Base-by-base conservation (phyloP, 176 grass and related monocot genomes). In the Hyparrhenia diplandra region DNA sequence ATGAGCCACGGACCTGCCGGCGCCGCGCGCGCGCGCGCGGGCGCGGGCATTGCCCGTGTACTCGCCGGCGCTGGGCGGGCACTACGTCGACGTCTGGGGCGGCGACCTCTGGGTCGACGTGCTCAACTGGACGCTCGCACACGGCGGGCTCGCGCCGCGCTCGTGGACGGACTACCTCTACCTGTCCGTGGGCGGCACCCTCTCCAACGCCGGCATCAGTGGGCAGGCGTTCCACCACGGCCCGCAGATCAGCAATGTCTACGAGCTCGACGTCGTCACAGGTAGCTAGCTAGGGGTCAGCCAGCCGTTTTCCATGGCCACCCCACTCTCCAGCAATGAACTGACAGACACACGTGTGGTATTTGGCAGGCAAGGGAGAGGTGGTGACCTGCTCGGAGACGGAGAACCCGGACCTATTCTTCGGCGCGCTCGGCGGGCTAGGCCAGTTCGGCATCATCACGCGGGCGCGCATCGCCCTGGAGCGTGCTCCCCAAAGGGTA, bases 141-240 rank as follows among this genome's bases (percentile, higher is more conserved):
- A 98, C 80, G 88, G 92, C 65, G 90, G 95, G 0, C 90, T 95
- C 3, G 90, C 95, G 27, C 92, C 95, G 31, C 86, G 91, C 28
- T 98, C 92, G 8, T 98, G 95, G 95, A 98, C 96, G 18, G 90
- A 93, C 83, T 94, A 98, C 84, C 86, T 98, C 11, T 94, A 94
- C 83, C 86, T 98, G 5, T 91, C 95, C 30, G 95, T 94, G 13
- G 95, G 95, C n/a, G 95, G 95, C 12, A 98, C 95, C 16, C 92
- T 98, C 35, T 98, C 95, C 5, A 98, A 98, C 83, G 92, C 95
- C 54, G 95, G 92, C 52, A 91, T 94, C 60, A 98, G 95, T 69
- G 95, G 95, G 0, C 95, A 98, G 70, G 86, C 95, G 2, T 98
- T 98, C 88, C 88, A 92, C 80, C 86, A 98, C 25, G 95, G 95